Conservation (phyloP, 2,329 filamentous ascomycete species). For the Dactylellina haptotyla region DNA sequence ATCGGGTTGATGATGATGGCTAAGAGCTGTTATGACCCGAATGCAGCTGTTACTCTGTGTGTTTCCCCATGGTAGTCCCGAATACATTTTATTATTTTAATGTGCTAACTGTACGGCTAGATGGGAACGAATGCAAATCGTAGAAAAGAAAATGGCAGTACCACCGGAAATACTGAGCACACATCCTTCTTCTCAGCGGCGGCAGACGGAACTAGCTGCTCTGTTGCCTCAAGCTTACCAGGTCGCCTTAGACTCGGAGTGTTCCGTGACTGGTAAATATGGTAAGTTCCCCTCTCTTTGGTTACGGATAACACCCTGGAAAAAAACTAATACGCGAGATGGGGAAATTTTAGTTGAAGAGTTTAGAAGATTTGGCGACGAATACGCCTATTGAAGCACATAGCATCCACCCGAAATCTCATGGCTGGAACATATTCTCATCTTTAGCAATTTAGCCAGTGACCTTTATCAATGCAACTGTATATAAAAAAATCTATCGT, state of each 20-base stretch:
- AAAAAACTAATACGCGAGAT: too few relatives aligned
- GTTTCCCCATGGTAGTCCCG: background rate
- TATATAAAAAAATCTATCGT: background rate
- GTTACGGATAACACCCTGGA: too few relatives aligned
- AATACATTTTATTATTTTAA: background rate
- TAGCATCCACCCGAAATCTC: too few relatives aligned
- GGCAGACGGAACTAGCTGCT: slow-evolving; percentile 33
- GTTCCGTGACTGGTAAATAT: slow-evolving; percentile 11
- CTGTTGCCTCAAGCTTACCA: slow-evolving; percentile 39
- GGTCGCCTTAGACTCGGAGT: slow-evolving; percentile 31
- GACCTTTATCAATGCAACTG: too few relatives aligned
- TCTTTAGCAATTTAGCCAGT: too few relatives aligned
- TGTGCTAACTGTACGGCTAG: slow-evolving; percentile 10
- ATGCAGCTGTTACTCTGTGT: slow-evolving; percentile 72
- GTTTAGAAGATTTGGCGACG: too few relatives aligned
- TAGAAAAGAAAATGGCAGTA: slow-evolving; percentile 63
- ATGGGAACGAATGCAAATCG: slow-evolving; percentile 72
- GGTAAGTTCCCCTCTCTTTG: slow-evolving; percentile 30
- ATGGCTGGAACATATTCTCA: too few relatives aligned
- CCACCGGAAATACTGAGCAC: slow-evolving; percentile 79
- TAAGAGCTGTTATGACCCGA: slow-evolving; percentile 78
- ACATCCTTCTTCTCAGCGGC: slow-evolving; percentile 69
- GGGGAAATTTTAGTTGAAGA: too few relatives aligned
- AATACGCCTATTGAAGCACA: too few relatives aligned
- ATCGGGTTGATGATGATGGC: slow-evolving; percentile 86